These are phyloP conservation scores for Sophora flavescens DNA, from an alignment of 306 rosid species.

Conservation along the genomic window DNA sequence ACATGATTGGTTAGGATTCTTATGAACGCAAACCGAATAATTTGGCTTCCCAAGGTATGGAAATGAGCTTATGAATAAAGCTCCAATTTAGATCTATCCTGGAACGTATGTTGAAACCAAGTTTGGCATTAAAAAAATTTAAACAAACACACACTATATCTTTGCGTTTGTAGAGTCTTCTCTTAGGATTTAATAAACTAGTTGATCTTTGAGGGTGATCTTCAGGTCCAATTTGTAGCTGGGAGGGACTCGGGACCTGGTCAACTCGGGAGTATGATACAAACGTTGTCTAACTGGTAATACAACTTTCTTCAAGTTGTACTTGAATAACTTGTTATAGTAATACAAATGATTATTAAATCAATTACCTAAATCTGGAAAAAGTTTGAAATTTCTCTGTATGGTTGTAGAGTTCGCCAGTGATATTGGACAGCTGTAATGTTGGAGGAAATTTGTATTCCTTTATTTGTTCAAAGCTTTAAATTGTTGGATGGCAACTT, in stretches of 20 bases:
- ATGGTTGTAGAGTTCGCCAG: background rate
- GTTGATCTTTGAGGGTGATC: conserved; percentile 44
- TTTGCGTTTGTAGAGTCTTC: background rate
- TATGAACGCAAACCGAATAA: no score
- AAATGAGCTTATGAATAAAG: no score
- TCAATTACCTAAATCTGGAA: conserved; percentile 1
- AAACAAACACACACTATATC: no score
- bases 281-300: conserved; percentile 90
- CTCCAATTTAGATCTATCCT: no score
- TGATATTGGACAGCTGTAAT: background rate
- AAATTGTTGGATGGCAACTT: conserved; percentile 6
- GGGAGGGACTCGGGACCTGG: conserved; percentile 97
- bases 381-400: conserved; percentile 6
- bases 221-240: conserved; percentile 96
- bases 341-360: conserved; percentile 14
- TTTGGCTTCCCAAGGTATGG: no score
- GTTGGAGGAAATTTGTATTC: background rate
- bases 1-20: no score
- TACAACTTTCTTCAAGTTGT: conserved; percentile 32
- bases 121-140: no score
- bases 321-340: background rate
- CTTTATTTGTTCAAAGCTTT: conserved; percentile 8
- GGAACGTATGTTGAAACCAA: no score
- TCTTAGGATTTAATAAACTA: background rate
- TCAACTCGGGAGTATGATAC: conserved; percentile 90